Evolutionary conservation across 257 asterid species (phyloP), one percentile per base, ranked within the genome.

Genomic region (Solanum piurae): DNA sequence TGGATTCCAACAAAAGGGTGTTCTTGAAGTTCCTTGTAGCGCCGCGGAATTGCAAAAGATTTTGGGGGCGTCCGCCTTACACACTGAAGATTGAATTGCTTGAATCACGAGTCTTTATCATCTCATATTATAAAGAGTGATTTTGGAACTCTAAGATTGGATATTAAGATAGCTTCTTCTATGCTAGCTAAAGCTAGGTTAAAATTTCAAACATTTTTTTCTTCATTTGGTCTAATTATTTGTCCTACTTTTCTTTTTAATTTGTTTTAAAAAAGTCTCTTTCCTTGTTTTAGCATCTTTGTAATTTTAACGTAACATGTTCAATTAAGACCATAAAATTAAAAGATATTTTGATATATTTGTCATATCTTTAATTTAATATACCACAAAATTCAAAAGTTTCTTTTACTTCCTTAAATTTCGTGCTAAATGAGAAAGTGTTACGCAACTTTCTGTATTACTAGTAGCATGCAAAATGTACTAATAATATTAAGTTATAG

Each of bases 1-100:
- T 83, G 92, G 90, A 60, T 90, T 90, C 13, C 2, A 5, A 27
- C 88, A 90, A 85, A 74, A 83, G 12, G 89, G 89, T 14, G 91
- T 82, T 87, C 90, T 90, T 89, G 68, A 85, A 25, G 82, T 89
- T n/a, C 91, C 88, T 21, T 89, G 90, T 80, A 46, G 31, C 4
- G 87, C 91, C 3, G 87, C 44, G 66, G 90, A 90, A 29, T 85
- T 90, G 14, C 76, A 86, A 29, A 83, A 83, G 37, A 86, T 90
- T 87, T 79, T 87, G 58, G 85, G 62, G 46, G 33, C 83, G 2
- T 66, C 29, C 1, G 14, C 31, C 3, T 62, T 62, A 62, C 16
- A 23, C 31, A 62, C 14, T 9, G 16, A 83, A 87, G 86, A 44
- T 25, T 60, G 89, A 29, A 62, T n/a, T 62, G 33, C 31, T 10